Evolutionary conservation across 164 flowering plant species (phyloP).

Genomic region (Platanus orientalis): DNA sequence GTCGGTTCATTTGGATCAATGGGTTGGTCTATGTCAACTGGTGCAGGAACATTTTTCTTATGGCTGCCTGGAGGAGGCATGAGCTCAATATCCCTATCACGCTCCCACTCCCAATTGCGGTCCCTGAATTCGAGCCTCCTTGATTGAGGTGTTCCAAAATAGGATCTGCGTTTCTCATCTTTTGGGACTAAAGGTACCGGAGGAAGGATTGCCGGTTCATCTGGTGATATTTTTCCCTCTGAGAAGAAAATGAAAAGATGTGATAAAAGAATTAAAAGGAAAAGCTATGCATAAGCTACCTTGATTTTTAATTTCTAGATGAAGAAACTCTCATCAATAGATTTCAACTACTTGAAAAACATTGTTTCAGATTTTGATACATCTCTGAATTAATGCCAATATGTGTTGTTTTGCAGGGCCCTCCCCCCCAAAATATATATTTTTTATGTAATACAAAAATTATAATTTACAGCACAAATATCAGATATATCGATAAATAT

Average conservation of each 20-base stretch:
- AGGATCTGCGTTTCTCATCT: conserved; percentile 58
- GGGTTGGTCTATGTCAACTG: conserved; percentile 83
- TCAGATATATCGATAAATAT: too few relatives aligned
- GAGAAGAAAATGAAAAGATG: conserved; percentile 9
- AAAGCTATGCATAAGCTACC: not conserved
- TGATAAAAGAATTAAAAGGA: not conserved
- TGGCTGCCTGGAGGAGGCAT: conserved; percentile 99
- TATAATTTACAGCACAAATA: too few relatives aligned
- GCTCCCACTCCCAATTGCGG: conserved; percentile 88
- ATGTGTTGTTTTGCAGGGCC: not conserved
- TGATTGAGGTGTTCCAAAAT: conserved; percentile 68
- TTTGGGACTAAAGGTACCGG: conserved; percentile 75
- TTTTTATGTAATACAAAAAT: too few relatives aligned
- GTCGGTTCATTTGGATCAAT: conserved; percentile 99
- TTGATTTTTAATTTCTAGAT: conserved; percentile 3
- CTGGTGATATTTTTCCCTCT: conserved; percentile 88
- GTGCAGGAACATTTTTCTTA: conserved; percentile 59
- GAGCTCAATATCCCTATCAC: conserved; percentile 93
- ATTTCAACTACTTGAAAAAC: not conserved
- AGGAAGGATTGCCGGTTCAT: conserved; percentile 92
- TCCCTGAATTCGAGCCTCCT: conserved; percentile 71
- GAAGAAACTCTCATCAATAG: not conserved
- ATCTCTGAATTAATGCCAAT: not conserved
- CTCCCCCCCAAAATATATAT: not conserved
- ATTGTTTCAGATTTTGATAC: not conserved